Percentiles rank a stretch among this genome's conserved stretches.
Evolutionary conservation across 2,329 filamentous ascomycete species (phyloP).

Genomic region (Trichoderma citrinoviride): DNA sequence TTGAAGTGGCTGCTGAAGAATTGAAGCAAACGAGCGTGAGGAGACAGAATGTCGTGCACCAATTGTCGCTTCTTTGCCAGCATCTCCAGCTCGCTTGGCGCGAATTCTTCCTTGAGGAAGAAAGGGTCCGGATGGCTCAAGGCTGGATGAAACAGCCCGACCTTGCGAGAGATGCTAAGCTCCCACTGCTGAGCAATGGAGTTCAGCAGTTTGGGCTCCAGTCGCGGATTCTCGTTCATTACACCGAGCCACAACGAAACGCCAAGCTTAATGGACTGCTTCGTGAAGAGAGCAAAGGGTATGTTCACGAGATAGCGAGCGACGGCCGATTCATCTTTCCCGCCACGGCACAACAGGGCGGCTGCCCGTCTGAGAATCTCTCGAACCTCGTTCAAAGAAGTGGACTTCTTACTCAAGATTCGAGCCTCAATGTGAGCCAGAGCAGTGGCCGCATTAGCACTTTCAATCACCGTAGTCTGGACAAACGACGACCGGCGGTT

Average conservation of each 20-base stretch:
- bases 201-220: constrained; percentile 80
- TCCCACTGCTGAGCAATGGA: constrained; percentile 94
- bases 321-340: constrained; percentile 72
- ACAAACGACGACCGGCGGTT: constrained; percentile 53
- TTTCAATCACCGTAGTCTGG: constrained; percentile 52
- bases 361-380: constrained; percentile 83
- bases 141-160: constrained; percentile 75
- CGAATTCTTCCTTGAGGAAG: constrained; percentile 86
- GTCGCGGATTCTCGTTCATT: constrained; percentile 88
- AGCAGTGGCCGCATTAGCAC: constrained; percentile 59
- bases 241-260: constrained; percentile 96
- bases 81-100: constrained; percentile 77
- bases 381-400: constrained; percentile 71
- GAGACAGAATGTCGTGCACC: constrained; percentile 79
- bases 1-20: constrained; percentile 95
- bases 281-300: constrained; percentile 89
- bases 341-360: constrained; percentile 76
- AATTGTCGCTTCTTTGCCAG: constrained; percentile 73
- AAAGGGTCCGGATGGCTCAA: constrained; percentile 83
- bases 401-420: constrained; percentile 64
- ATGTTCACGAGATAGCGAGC: constrained; percentile 87
- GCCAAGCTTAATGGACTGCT: constrained; percentile 91
- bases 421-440: constrained; percentile 71
- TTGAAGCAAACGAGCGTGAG: constrained; percentile 80
- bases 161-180: constrained; percentile 69